Percentiles rank a stretch among this genome's conserved stretches.
Conservation (phyloP, 495 filamentous ascomycete genomes). For the Penicillium pancosmium region DNA sequence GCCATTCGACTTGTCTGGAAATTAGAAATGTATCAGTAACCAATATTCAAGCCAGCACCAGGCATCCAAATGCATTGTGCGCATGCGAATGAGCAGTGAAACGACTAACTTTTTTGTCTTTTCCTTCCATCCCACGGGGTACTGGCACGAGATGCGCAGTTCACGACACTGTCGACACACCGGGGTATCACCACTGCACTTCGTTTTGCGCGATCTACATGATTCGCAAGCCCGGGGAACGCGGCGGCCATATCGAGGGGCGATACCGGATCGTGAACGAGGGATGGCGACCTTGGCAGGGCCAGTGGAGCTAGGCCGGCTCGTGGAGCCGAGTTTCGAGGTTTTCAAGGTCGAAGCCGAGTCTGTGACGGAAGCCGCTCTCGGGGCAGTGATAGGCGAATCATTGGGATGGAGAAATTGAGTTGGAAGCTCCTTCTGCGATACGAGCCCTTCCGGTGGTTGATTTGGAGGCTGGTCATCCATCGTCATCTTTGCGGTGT, state of each 20-base stretch:
- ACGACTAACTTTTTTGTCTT: conserved; percentile 53
- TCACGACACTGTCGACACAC: conserved; percentile 60
- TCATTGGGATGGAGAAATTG: background rate
- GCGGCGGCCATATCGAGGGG: conserved; percentile 44
- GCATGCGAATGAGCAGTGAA: conserved; percentile 5
- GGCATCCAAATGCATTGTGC: background rate
- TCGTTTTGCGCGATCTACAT: conserved; percentile 69
- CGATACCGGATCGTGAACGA: conserved; percentile 34
- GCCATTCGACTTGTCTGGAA: conserved; percentile 41
- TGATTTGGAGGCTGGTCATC: conserved; percentile 10
- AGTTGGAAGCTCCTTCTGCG: conserved; percentile 1
- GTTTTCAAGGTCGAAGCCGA: conserved; percentile 9
- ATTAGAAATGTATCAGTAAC: conserved; percentile 9
- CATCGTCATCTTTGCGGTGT: conserved; percentile 25
- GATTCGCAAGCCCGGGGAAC: conserved; percentile 68
- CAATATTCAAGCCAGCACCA: background rate
- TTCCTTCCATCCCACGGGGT: conserved; percentile 62
- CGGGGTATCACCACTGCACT: conserved; percentile 62
- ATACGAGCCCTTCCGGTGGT: background rate
- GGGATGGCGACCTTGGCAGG: conserved; percentile 52
- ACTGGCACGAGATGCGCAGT: conserved; percentile 51
- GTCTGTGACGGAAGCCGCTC: conserved; percentile 16
- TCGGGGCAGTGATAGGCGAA: background rate
- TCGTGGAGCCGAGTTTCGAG: background rate
- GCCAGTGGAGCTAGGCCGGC: background rate